Evolutionary conservation across 768 basidiomycete species (phyloP), one percentile per base, ranked within the genome.

Genomic region (Cystobasidium ongulense): DNA sequence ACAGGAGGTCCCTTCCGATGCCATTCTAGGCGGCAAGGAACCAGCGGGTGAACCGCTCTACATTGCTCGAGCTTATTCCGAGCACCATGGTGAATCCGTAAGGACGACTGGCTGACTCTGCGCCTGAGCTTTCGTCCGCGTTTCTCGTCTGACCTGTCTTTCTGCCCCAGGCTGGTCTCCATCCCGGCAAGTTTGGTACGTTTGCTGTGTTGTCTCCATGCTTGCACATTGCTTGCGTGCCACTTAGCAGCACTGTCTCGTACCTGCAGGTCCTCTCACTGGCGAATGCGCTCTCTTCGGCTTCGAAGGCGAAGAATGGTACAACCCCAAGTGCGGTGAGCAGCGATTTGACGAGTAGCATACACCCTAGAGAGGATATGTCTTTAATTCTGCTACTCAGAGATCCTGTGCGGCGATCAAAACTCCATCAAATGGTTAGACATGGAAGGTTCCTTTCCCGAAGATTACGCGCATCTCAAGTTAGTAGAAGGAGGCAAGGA

Each of bases 391-490:
- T 50, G 4, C 8, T 21, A n/a, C 21, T 17, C 46, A 50, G 68
- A 74, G 23, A 27, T 74, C 7, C 53, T 74, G 7, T 70, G 70
- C 66, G 74, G 74, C n/a, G 74, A 74, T 31, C 41, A 74, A 39
- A 67, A 70, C 66, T 54, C 71, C 15, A 70, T 74, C 33, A 72
- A 63, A 52, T 74, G 74, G 74, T 18, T 72, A 46, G 53, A 57
- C 52, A 54, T 52, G 36, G n/a, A 33, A 31, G 38, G 52, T 33
- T 1, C 4, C 21, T 15, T 61, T 4, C 17, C 23, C 29, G 35
- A 39, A 31, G 52, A 38, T 39, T 4, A 4, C 21, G 3, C 27
- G 2, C 21, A 11, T 33, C 29, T 38, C 15, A 73, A 33, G 15
- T 23, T 41, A 21, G 72, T 73, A 25, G 61, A 73, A 25, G 72